Conservation (phyloP, 306 rosid genomes). For the Adenanthera pavonina region DNA sequence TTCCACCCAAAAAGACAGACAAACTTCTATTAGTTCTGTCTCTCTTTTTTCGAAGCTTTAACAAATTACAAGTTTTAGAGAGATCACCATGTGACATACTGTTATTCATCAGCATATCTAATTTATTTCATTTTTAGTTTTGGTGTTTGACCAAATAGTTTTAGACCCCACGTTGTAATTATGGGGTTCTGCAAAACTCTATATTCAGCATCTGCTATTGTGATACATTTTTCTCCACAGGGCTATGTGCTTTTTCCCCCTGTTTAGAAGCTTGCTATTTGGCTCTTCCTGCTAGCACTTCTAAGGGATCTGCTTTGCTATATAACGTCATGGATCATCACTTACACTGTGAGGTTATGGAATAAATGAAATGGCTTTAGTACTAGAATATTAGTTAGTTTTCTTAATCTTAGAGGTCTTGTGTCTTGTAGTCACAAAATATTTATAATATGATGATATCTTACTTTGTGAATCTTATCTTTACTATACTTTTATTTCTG, state of each 20-base stretch:
- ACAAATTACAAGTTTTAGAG: slow-evolving; percentile 11
- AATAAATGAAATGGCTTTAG: slow-evolving; percentile 30
- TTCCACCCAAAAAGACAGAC: not conserved
- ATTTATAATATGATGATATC: slow-evolving; percentile 31
- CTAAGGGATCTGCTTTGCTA: slow-evolving; percentile 81
- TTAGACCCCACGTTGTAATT: not conserved
- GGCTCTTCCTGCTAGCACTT: slow-evolving; percentile 92
- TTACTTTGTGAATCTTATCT: not conserved
- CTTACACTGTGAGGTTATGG: slow-evolving; percentile 90
- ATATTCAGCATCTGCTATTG: slow-evolving; percentile 19
- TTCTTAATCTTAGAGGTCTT: slow-evolving; percentile 26
- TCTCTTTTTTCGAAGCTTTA: not conserved
- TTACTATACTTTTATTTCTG: not conserved
- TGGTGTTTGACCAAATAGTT: not conserved
- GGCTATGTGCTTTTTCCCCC: slow-evolving; percentile 89
- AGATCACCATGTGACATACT: slow-evolving; percentile 3
- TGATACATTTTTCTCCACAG: slow-evolving; percentile 46
- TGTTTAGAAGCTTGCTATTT: slow-evolving; percentile 80
- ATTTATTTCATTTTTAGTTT: not conserved
- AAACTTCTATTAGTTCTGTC: not conserved
- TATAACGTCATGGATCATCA: slow-evolving; percentile 86
- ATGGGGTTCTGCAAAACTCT: slow-evolving; percentile 26
- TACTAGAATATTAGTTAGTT: slow-evolving; percentile 9
- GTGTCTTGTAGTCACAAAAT: slow-evolving; percentile 26
- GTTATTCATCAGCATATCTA: not conserved